Evolutionary conservation across 164 flowering plant species (phyloP), one percentile per base, ranked within the genome.

Genomic region (Umbellularia californica): DNA sequence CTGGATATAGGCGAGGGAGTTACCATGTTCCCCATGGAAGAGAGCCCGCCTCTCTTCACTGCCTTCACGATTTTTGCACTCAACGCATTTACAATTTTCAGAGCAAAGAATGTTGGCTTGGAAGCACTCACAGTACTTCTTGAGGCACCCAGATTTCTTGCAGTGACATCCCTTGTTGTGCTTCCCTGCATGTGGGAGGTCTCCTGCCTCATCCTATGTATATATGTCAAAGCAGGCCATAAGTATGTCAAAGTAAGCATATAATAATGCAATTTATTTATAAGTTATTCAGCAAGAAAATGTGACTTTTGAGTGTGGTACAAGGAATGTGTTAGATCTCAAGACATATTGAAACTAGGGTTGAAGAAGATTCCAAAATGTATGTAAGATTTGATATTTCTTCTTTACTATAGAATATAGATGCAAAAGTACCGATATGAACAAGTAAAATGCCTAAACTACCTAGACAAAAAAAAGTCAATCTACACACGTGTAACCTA

Each of bases 161-260:
- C 99, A 95, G 73, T 95, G 94, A 73, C 99, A 95, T 71, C 99
- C 99, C 78, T 95, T 95, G 83, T 95, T 90, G 83, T 95, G 98
- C 82, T 89, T 95, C 69, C 75, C 99, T 78, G 87, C 81, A 62
- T 87, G 58, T 67, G 83, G 79, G 75, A 75, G 77, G 41, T 93
- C 97, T 74, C 93, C 88, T 22, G 85, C 76, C 72, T 91, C 93
- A 79, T 90, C 97, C 97, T 95, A 74, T 70, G 85, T 62, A 55
- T 14, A 55, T 12, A 58, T 65, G 71, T 55, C 33, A 75, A 70
- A 19, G 20, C 62, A 81, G 65, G 72, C 20, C 69, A 72, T 22
- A 60, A 64, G 33, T 24, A 64, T 23, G 24, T 24, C 5, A 60
- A 64, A 64, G 5, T 25, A 58, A 52, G 35, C 27, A 28, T 64